A percentile compares a stretch with the other conserved stretches of the same genome.
phyloP scores from a whole-genome alignment of 169 alveolate species.

The Haemoproteus tartakovskyi region DNA sequence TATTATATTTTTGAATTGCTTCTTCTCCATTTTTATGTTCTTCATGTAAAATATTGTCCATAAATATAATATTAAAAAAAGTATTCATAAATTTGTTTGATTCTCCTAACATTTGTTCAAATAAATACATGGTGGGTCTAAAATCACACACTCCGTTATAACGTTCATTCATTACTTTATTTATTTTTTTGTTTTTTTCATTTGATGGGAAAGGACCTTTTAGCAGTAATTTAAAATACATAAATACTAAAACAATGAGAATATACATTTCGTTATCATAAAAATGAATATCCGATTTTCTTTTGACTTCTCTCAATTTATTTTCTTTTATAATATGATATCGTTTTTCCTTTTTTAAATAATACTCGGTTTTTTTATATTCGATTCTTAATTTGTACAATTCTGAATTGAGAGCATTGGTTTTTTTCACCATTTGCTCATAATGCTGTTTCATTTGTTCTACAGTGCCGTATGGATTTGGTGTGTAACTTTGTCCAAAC shows the following conservation, averaged over 20 bases:
- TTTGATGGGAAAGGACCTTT: constrained; percentile 50
- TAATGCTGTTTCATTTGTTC: constrained; percentile 18
- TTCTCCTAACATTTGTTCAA: constrained; percentile 50
- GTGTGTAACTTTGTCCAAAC: background rate
- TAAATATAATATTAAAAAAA: constrained; percentile 30
- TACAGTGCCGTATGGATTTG: background rate
- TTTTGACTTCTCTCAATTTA: constrained; percentile 23
- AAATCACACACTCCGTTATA: constrained; percentile 41
- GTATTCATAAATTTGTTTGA: constrained; percentile 30
- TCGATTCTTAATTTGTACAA: constrained; percentile 25
- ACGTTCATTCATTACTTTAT: constrained; percentile 50
- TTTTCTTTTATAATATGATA: constrained; percentile 36
- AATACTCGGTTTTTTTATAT: constrained; percentile 26
- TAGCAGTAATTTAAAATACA: constrained; percentile 41
- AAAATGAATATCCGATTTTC: constrained; percentile 48
- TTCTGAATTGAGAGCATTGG: constrained; percentile 37
- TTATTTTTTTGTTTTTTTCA: constrained; percentile 24
- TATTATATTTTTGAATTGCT: constrained; percentile 6
- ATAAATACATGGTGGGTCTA: constrained; percentile 60
- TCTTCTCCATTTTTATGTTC: constrained; percentile 22
- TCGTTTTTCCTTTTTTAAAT: constrained; percentile 22
- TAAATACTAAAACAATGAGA: constrained; percentile 32
- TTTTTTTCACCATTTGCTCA: constrained; percentile 24
- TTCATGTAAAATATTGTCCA: constrained; percentile 53
- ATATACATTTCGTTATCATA: constrained; percentile 57